phyloP scores from a whole-genome alignment of 345 rosid genomes.

The Arabidopsis suecica region DNA sequence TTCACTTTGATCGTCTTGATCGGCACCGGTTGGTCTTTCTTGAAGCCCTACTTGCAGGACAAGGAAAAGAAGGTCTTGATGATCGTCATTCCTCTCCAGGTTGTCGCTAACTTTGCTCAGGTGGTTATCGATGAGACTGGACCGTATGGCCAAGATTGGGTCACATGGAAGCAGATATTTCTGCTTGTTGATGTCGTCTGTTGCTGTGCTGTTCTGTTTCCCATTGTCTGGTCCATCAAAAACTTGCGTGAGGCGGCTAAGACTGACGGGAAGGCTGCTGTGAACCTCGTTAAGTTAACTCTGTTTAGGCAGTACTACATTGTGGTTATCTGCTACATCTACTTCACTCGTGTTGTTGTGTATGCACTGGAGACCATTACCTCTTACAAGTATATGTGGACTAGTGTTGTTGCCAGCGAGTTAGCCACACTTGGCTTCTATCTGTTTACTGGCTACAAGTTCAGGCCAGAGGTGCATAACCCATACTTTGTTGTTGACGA shows the following conservation, averaged over 20 bases:
- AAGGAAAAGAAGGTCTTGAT: conserved; percentile 96
- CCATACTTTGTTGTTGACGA: conserved; percentile 95
- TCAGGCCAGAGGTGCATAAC: conserved; percentile 92
- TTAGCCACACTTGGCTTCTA: conserved; percentile 88
- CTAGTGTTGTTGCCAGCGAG: conserved; percentile 87
- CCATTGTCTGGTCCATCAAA: conserved; percentile 97
- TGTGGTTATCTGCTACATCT: conserved; percentile 93
- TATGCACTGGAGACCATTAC: conserved; percentile 90
- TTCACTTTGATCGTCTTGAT: conserved; percentile 93
- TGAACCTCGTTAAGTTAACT: conserved; percentile 88
- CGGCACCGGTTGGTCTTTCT: conserved; percentile 95
- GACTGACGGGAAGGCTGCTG: conserved; percentile 95
- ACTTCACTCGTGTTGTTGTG: conserved; percentile 92
- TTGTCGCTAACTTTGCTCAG: conserved; percentile 91
- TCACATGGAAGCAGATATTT: conserved; percentile 88
- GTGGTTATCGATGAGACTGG: conserved; percentile 88
- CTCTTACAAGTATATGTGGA: conserved; percentile 87
- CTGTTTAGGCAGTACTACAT: conserved; percentile 94
- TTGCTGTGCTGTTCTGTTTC: conserved; percentile 92
- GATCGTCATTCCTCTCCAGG: conserved; percentile 95
- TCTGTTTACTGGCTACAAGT: conserved; percentile 84
- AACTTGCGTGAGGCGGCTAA: conserved; percentile 93
- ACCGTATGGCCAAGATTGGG: conserved; percentile 80
- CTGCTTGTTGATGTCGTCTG: conserved; percentile 92
- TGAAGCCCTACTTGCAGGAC: conserved; percentile 96